Base-by-base conservation (phyloP, 495 filamentous ascomycete species). In the Aspergillus baeticus region DNA sequence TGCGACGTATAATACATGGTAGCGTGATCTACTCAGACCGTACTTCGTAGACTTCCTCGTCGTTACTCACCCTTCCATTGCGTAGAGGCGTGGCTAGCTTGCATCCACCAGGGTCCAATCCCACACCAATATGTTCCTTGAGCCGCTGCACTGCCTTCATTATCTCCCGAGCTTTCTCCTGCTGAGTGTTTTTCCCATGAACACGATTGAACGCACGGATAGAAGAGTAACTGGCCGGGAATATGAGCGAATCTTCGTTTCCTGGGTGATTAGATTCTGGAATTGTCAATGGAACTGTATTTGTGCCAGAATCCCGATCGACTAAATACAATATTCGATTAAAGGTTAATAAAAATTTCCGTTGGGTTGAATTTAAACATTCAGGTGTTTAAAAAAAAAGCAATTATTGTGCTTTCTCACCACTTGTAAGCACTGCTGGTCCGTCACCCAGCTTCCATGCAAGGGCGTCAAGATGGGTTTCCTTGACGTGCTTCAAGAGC, bases 381-480 rank as follows among this genome's bases (percentile, higher is more conserved):
- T 50, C 21, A 50, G 37, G 20, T 38, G 51, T 22, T 55, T 44
- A 43, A 36, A 55, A n/a, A 26, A 58, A 53, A 49, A 46, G 63
- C 44, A 63, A 57, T 61, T 41, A 61, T 54, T 34, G 59, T 54
- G 57, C 54, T 54, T 60, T 72, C 76, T 76, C 74, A 84, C 81
- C 75, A 65, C 75, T 63, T 64, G 52, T 59, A 47, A 72, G 70
- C 15, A 73, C 75, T 41, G 69, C 70, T 35, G 83, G 82, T 34
- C 89, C 88, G 66, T 91, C 86, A 14, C 88, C 88, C 36, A 80
- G 66, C 54, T 82, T 67, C 89, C 87, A 89, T 20, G 81, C 76
- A 58, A 84, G 66, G 13, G 81, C 69, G 8, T 64, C 54, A 23
- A 92, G 68, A 67, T 95, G 90, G 20, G 55, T 61, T 21, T 71